Evolutionary conservation across 1,139 yeast genomes (phyloP).

Genomic region (Taiozyma sp.): DNA sequence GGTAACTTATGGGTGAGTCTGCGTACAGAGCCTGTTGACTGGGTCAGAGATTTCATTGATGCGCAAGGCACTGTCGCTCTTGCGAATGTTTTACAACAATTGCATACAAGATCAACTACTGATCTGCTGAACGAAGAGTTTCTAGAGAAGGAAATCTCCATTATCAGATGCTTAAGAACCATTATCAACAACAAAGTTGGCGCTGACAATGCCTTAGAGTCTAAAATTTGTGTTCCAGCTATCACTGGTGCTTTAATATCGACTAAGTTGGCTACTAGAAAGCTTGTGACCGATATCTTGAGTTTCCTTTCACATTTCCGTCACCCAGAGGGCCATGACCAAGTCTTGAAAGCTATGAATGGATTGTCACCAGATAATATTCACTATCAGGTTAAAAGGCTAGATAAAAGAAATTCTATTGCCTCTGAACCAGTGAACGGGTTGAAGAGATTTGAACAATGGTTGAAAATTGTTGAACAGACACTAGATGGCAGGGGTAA

Average conservation of each 20-base stretch:
- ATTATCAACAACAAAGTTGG: constrained; percentile 52
- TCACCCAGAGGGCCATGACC: constrained; percentile 53
- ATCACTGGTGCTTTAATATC: constrained; percentile 56
- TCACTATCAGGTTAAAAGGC: constrained; percentile 44
- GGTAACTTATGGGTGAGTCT: constrained; percentile 87
- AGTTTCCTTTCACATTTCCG: constrained; percentile 48
- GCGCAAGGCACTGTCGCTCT: constrained; percentile 89
- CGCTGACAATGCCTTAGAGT: constrained; percentile 47
- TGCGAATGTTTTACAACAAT: constrained; percentile 48
- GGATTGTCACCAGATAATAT: constrained; percentile 54
- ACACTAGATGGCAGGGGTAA: constrained; percentile 86
- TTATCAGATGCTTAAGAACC: constrained; percentile 59
- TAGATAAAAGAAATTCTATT: constrained; percentile 24
- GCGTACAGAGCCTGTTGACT: constrained; percentile 84
- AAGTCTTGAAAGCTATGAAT: constrained; percentile 60
- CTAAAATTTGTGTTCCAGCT: constrained; percentile 49
- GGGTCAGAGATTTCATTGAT: constrained; percentile 81
- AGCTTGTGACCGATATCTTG: constrained; percentile 73
- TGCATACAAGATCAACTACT: constrained; percentile 27
- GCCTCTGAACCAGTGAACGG: constrained; percentile 25
- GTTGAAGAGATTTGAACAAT: constrained; percentile 69
- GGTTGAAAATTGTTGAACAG: constrained; percentile 70
- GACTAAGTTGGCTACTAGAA: constrained; percentile 65
- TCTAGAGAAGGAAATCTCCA: constrained; percentile 52
- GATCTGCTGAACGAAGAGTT: constrained; percentile 27